Base-by-base conservation (phyloP, 2,329 filamentous ascomycete species). In the Scolecobasidium constrictum region DNA sequence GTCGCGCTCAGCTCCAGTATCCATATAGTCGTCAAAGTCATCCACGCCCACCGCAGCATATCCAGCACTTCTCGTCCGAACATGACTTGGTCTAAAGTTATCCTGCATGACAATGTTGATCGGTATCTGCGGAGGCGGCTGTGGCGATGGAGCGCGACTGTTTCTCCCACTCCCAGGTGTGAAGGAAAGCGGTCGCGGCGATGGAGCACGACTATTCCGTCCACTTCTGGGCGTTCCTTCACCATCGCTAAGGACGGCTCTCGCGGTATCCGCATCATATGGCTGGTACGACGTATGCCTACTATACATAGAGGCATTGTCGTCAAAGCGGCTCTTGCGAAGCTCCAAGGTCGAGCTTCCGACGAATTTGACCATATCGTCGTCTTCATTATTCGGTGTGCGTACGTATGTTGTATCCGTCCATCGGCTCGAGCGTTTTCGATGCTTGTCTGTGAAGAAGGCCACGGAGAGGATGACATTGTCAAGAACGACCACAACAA, bases 381-480 rank as follows among this genome's bases (percentile, higher is more conserved):
- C 26, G 26, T 31, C 26, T 31, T 31, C 26, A n/a, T 7, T n/a
- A 31, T 31, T n/a, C 26, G 26, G 26, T 9, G 26, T 9, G 9
- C 26, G 26, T n/a, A 31, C 26, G 26, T 31, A 31, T 31, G 26
- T 31, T 7, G 9, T n/a, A 9, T n/a, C 26, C 9, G 26, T 9
- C 26, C 26, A 31, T 7, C 26, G 26, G 26, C 26, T 31, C 26
- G 26, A 31, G n/a, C 26, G 26, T n/a, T 31, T 31, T 15, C 39
- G 39, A 13, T 28, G 23, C 31, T 42, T 42, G 26, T 20, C 12
- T 5, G 39, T 35, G 6, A 34, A 13, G 16, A 15, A 20, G 16
- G n/a, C 19, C 4, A 42, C 19, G 9, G 39, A 19, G 12, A 42
- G 31, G 15, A 42, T 21, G 16, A 42, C n/a, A 35, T 42, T 42